Base-by-base conservation (phyloP, 1,284 basidiomycete species). In the Rhodotorula sp. region DNA sequence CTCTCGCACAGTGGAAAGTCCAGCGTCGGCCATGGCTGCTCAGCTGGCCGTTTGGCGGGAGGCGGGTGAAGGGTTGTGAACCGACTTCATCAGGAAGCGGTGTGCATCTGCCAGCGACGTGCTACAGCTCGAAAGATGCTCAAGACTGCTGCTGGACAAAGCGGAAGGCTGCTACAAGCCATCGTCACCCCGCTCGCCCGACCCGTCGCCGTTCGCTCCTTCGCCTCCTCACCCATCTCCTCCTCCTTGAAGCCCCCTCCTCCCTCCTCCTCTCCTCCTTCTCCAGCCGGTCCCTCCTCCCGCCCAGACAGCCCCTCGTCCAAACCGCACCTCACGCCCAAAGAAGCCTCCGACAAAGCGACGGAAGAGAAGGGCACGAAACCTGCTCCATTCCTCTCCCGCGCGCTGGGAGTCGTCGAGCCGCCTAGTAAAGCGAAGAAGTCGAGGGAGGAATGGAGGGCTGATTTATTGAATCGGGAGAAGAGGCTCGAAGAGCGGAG, bases 341-440 rank as follows among this genome's bases (percentile, higher is more conserved):
- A 62, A 20, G 73, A 74, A 31, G 57, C 28, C 5, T 70, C 62
- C 6, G 64, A 69, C 31, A 72, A 71, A 48, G 57, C 53, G 11
- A 28, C 64, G 62, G 71, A 73, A 47, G 67, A 74, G 47, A 54
- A 50, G n/a, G 57, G 69, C 46, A 75, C 68, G 7, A 48, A 46
- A 18, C 78, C 81, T 0, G 76, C 91, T 24, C 83, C 84, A 28
- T 83, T 87, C 37, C 82, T 94, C 22, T 84, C 84, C 53, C 81
- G 88, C 40, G 92, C 94, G 0, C 82, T 94, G 24, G 93, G 93
- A 24, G 86, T 93, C 4, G 79, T 78, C 20, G 84, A 86, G 65
- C 83, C 81, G 28, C 91, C 88, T 1, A 85, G 86, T 2, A 78
- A 82, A 15, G 79, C 80, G 28, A 87, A 85, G 78, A 53, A 67